Conservation (phyloP, 2,329 filamentous ascomycete species). For the Rachicladosporium sp. region DNA sequence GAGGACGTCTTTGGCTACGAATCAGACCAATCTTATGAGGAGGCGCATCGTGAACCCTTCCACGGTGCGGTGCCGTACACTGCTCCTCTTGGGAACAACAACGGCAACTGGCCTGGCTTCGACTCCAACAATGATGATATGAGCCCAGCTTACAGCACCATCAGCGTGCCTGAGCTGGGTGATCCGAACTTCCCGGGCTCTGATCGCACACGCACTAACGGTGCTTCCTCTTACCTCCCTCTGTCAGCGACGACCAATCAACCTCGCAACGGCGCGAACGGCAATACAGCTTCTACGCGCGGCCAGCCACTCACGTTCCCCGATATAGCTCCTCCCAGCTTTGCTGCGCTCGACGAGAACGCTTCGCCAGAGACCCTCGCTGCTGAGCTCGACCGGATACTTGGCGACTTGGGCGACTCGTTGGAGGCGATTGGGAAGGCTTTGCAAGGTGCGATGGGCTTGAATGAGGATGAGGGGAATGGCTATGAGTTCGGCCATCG, state of each 20-base stretch:
- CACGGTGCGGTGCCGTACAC: neutral
- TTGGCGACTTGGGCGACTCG: conserved; percentile 15
- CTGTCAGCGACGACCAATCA: conserved; percentile 5
- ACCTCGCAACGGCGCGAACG: conserved; percentile 5
- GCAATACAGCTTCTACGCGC: conserved; percentile 8
- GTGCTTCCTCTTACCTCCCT: conserved; percentile 4
- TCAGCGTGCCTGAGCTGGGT: conserved; percentile 8
- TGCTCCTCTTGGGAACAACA: conserved; percentile 1
- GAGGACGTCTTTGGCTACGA: conserved; percentile 12
- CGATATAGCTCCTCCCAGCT: conserved; percentile 16
- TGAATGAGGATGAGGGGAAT: conserved; percentile 8
- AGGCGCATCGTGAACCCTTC: conserved; percentile 2
- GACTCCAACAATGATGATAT: conserved; percentile 9
- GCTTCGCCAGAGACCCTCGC: conserved; percentile 17
- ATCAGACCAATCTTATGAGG: conserved; percentile 7
- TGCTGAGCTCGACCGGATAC: conserved; percentile 18
- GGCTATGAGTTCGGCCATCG: conserved; percentile 3
- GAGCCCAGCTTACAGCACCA: conserved; percentile 3
- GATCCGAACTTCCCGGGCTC: conserved; percentile 8
- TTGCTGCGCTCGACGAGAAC: conserved; percentile 19
- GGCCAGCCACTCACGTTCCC: conserved; percentile 17
- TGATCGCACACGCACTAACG: conserved; percentile 8
- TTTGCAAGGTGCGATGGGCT: conserved; percentile 1
- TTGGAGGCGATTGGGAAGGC: conserved; percentile 6
- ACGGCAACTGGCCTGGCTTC: conserved; percentile 13